Conservation (phyloP, 805 yeast species). For the Zygosaccharomyces bailii region DNA sequence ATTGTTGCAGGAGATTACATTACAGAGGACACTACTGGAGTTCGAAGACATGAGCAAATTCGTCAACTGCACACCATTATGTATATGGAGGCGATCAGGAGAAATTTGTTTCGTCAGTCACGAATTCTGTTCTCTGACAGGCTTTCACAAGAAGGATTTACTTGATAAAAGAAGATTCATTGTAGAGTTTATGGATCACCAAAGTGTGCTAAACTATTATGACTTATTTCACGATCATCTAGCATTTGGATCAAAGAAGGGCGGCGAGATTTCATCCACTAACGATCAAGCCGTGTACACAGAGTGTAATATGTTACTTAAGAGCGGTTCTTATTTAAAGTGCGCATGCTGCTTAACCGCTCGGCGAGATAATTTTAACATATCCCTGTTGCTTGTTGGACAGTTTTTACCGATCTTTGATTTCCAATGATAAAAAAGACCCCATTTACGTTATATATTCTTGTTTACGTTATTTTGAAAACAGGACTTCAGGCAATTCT, state of each 20-base stretch:
- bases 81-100: conserved; percentile 83
- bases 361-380: conserved; percentile 75
- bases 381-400: conserved; percentile 80
- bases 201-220: conserved; percentile 67
- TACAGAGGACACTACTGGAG: conserved; percentile 56
- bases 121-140: conserved; percentile 68
- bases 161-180: conserved; percentile 62
- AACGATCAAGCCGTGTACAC: conserved; percentile 29
- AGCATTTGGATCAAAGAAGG: conserved; percentile 47
- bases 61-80: conserved; percentile 68
- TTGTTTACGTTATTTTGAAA: neutral
- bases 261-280: conserved; percentile 10
- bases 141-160: conserved; percentile 55
- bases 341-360: conserved; percentile 86
- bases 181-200: conserved; percentile 80
- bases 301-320: conserved; percentile 39
- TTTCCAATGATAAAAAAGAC: conserved; percentile 11
- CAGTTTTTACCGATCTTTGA: conserved; percentile 67
- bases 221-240: conserved; percentile 59
- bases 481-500: conserved; percentile 7
- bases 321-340: conserved; percentile 43
- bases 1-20: conserved; percentile 55
- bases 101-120: conserved; percentile 77
- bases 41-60: conserved; percentile 47
- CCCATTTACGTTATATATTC: conserved; percentile 1